A percentile compares a stretch with the other conserved stretches of the same genome.
Conservation (phyloP, 2,329 filamentous ascomycete species). For the Colletotrichum siamense region DNA sequence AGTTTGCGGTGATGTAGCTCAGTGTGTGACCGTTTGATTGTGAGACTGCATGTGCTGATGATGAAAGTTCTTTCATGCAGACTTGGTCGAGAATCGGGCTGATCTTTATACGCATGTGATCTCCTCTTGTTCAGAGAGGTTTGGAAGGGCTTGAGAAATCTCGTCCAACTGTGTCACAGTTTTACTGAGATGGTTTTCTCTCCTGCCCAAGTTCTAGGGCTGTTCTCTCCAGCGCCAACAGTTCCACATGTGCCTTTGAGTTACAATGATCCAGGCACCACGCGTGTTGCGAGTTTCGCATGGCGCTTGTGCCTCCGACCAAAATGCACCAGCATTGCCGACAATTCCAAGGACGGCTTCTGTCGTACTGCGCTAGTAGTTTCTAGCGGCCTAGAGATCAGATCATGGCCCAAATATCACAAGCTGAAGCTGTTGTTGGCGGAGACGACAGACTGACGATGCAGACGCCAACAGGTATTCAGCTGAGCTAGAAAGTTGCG, state of each 20-base stretch:
- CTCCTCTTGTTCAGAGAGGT: not conserved
- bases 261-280: not conserved
- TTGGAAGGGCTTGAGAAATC: not conserved
- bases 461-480: not conserved
- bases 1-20: not conserved
- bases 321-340: not conserved
- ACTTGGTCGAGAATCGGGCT: not conserved
- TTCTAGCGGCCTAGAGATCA: not conserved
- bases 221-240: not conserved
- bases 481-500: not conserved
- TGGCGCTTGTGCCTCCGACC: not conserved
- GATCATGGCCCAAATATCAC: not conserved
- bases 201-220: not conserved
- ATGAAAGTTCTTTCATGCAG: no score
- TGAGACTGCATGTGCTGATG: not conserved
- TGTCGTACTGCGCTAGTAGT: not conserved
- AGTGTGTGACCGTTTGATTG: not conserved
- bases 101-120: not conserved
- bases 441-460: not conserved
- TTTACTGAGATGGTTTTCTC: not conserved
- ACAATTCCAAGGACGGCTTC: not conserved
- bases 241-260: constrained; percentile 1
- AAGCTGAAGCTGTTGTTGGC: not conserved
- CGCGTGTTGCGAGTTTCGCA: not conserved
- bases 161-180: not conserved